Evolutionary conservation across 805 yeast genomes (phyloP), one percentile per base, ranked within the genome.

Genomic region (Zygoascus flipseniorum): DNA sequence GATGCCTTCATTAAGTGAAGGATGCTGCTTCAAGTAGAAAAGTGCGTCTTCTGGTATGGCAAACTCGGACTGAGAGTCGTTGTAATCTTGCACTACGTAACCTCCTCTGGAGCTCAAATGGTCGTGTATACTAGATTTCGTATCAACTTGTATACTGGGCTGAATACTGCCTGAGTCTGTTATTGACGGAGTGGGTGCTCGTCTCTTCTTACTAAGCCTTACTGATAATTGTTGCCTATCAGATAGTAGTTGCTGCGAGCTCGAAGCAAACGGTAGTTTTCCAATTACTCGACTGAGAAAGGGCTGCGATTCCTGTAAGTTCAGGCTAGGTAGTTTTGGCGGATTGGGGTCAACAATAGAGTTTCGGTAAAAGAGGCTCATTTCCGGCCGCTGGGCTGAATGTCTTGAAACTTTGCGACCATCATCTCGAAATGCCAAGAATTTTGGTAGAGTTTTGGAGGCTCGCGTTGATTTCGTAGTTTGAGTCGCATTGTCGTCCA

Each of bases 271-370:
- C 5, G 39, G 39, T 11, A n/a, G 13, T 35, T 35, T 35, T 35
- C 16, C 39, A 11, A 35, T 35, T 5, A 35, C 16, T 13, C 8
- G 4, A 35, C 8, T 35, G 39, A 35, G 39, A 35, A 35, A 35
- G 13, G 39, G 39, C 8, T 35, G 39, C 5, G 39, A 35, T 35
- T 26, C 39, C 32, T 43, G 44, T 8, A 48, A 8, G 20, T 48
- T 23, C 11, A 48, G 31, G 44, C 51, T 48, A 2, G 51, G 51
- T 20, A 48, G 28, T 20, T 48, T 37, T 23, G 51, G 51, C 10
- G 51, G 44, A 18, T 48, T 35, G 39, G 39, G 39, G 39, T 35
- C 39, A 10, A 35, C 39, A n/a, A 13, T 35, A n/a, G 39, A 35
- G 39, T 35, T 11, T 10, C 39, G 13, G 8, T 35, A 35, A 13